Evolutionary conservation across 2,329 filamentous ascomycete species (phyloP).

Genomic region (Colletotrichum sp.): DNA sequence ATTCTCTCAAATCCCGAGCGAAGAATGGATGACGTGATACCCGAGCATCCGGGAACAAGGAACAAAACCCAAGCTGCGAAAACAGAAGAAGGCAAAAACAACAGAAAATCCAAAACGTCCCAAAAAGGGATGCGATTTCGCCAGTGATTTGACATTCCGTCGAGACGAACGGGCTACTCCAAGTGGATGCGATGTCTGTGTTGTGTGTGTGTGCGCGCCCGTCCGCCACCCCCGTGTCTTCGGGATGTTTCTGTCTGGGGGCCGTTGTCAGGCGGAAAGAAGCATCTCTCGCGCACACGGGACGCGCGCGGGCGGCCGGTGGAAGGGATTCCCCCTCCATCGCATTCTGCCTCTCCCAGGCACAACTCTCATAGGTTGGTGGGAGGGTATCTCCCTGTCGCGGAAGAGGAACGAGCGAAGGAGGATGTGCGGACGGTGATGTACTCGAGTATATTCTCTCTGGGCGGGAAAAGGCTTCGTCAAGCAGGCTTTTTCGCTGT

Average conservation of each 20-base stretch:
- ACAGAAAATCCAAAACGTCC: background rate
- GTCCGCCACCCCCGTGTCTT: background rate
- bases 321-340: background rate
- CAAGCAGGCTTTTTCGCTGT: background rate
- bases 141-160: constrained; percentile 6
- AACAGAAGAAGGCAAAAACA: background rate
- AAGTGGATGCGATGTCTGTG: background rate
- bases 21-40: constrained; percentile 5
- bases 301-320: background rate
- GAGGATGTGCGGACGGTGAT: background rate
- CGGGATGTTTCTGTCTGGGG: constrained; percentile 15
- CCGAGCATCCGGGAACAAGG: constrained; percentile 13
- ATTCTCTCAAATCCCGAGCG: background rate
- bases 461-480: background rate
- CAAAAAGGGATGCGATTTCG: background rate
- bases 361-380: background rate
- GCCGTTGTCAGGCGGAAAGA: constrained; percentile 1
- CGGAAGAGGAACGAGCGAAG: background rate
- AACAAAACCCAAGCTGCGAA: background rate
- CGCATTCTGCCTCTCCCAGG: background rate
- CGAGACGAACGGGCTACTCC: constrained; percentile 16
- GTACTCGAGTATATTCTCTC: background rate
- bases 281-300: background rate
- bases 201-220: background rate
- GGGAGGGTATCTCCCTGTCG: background rate